These are phyloP conservation scores for Termitomyces sp. DNA, from an alignment of 768 basidiomycete genomes.

Conservation along the genomic window DNA sequence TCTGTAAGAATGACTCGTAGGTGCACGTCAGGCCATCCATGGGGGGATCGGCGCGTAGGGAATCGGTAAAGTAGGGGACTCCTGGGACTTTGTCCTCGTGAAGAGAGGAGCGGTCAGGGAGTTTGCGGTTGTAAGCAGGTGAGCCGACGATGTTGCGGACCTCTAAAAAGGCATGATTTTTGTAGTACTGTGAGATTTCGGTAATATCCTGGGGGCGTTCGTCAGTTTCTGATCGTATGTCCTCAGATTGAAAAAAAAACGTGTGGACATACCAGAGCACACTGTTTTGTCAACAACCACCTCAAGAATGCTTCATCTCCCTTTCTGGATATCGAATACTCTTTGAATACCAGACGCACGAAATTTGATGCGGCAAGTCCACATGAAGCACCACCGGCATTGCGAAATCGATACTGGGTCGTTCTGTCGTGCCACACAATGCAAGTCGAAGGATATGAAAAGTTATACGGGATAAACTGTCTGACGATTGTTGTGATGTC, in stretches of 20 bases:
- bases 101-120: accelerated
- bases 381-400: neutral
- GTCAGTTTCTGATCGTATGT: neutral
- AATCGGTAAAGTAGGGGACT: neutral
- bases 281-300: neutral
- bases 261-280: neutral
- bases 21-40: neutral
- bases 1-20: neutral
- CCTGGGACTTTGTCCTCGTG: neutral
- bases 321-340: neutral
- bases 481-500: too few relatives aligned
- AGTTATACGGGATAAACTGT: too few relatives aligned
- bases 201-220: neutral
- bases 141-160: neutral
- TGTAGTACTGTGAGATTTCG: neutral
- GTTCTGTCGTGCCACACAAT: neutral
- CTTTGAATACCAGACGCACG: neutral
- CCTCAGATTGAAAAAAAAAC: too few relatives aligned
- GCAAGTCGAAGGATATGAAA: too few relatives aligned
- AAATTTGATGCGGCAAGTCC: constrained; percentile 2
- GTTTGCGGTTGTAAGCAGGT: neutral
- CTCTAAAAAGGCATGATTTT: neutral
- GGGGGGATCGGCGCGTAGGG: neutral
- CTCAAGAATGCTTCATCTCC: neutral
- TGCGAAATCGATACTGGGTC: neutral